These are phyloP conservation scores for Centella asiatica DNA, from an alignment of 129 eudicot species.

Conservation along the genomic window DNA sequence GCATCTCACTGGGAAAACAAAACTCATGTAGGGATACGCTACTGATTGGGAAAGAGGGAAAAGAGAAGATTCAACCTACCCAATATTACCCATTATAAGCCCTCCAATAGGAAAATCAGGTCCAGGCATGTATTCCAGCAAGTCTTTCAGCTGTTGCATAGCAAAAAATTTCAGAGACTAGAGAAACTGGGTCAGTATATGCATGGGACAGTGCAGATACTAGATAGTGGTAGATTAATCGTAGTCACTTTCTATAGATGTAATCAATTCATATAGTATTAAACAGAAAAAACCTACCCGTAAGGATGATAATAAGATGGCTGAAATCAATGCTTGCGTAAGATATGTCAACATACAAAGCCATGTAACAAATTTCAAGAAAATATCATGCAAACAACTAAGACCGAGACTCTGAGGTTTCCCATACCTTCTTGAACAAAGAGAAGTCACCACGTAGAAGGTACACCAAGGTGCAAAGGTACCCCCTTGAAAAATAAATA, in stretches of 20 bases:
- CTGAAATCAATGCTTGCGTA: too few relatives aligned
- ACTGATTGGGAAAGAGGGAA: conserved; percentile 1
- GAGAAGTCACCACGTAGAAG: background rate
- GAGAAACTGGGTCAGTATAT: conserved; percentile 12
- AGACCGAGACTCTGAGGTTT: too few relatives aligned
- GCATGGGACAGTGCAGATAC: background rate
- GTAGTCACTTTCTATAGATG: too few relatives aligned
- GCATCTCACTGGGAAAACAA: too few relatives aligned
- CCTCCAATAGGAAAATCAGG: conserved; percentile 99
- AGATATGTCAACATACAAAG: background rate
- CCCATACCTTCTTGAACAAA: background rate
- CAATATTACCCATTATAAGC: conserved; percentile 77
- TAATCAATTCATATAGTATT: too few relatives aligned
- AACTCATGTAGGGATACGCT: conserved; percentile 40
- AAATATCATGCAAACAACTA: background rate
- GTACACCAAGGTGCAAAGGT: too few relatives aligned
- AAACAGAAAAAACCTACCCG: too few relatives aligned
- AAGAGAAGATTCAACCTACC: conserved; percentile 33
- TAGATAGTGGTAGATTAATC: too few relatives aligned
- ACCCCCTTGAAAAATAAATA: too few relatives aligned
- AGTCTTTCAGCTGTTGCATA: conserved; percentile 63
- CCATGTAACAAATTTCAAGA: background rate
- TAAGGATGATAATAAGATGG: too few relatives aligned
- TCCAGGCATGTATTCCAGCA: conserved; percentile 96
- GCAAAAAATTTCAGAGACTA: conserved; percentile 13